Evolutionary conservation across 495 filamentous ascomycete species (phyloP).

Genomic region (Diplogelasinospora grovesii): DNA sequence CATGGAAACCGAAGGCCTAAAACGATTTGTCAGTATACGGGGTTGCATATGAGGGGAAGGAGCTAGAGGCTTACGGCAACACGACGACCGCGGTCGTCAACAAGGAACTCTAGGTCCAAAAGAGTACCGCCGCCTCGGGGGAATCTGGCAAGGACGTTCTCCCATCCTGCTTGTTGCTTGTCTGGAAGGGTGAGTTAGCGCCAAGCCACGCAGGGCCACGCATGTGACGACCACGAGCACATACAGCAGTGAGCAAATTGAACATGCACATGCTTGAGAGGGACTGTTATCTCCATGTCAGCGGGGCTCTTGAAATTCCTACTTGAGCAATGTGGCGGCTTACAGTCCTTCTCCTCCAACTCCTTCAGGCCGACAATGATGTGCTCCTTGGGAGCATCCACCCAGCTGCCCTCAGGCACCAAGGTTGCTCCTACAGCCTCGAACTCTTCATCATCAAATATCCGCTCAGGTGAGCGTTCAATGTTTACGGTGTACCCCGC

Average conservation of each 20-base stretch:
- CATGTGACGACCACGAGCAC: constrained; percentile 3
- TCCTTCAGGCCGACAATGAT: constrained; percentile 94
- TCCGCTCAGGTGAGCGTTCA: constrained; percentile 71
- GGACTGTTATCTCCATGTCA: constrained; percentile 39
- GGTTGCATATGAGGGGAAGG: neutral
- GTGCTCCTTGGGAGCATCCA: constrained; percentile 62
- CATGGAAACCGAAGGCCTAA: constrained; percentile 59
- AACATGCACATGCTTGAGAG: constrained; percentile 79
- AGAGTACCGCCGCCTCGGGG: constrained; percentile 75
- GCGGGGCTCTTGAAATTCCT: neutral
- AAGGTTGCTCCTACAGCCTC: constrained; percentile 60
- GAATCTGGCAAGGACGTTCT: constrained; percentile 72
- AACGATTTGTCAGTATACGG: neutral
- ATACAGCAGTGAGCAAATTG: constrained; percentile 62
- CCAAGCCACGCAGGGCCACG: neutral
- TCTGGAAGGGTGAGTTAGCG: constrained; percentile 40
- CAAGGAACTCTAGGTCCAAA: constrained; percentile 88
- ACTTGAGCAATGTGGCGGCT: constrained; percentile 11
- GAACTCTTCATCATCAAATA: constrained; percentile 72
- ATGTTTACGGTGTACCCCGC: constrained; percentile 80
- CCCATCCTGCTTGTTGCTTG: constrained; percentile 85
- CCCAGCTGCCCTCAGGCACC: constrained; percentile 80
- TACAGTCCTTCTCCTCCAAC: constrained; percentile 75
- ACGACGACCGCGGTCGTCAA: constrained; percentile 67
- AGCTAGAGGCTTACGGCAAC: constrained; percentile 52